Conservation (phyloP, 768 basidiomycete genomes). For the Hirschioporus abietinus region DNA sequence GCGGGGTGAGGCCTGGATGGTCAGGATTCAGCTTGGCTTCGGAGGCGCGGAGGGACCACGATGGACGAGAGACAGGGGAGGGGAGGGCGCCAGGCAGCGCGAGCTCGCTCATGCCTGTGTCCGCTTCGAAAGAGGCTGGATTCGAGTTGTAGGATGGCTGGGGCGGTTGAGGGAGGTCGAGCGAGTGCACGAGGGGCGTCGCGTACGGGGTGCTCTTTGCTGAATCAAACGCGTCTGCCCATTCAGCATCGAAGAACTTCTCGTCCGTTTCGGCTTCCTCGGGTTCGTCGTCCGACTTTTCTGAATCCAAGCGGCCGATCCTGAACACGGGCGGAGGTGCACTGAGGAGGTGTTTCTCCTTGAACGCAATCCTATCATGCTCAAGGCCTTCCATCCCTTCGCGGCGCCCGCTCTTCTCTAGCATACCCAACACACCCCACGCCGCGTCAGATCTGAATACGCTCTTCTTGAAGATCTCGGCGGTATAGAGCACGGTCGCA, state of each 20-base stretch:
- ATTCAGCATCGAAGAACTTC: neutral
- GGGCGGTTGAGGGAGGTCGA: neutral
- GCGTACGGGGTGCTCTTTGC: neutral
- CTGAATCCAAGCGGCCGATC: neutral
- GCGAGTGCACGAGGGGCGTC: neutral
- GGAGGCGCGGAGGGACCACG: constrained; percentile 39
- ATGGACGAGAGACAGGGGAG: constrained; percentile 12
- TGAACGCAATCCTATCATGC: neutral
- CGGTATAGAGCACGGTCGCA: neutral
- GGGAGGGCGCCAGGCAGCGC: neutral
- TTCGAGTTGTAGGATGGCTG: constrained; percentile 1
- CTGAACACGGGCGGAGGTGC: neutral
- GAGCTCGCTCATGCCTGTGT: neutral
- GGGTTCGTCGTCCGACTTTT: neutral
- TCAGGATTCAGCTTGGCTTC: constrained; percentile 22
- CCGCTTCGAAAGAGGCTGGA: neutral
- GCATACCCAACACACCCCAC: neutral
- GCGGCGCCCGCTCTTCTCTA: neutral
- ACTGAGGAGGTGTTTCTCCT: neutral
- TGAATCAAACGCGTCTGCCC: neutral
- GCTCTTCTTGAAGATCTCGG: neutral
- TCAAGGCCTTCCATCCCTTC: neutral
- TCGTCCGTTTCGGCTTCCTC: neutral
- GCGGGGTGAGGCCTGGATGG: neutral
- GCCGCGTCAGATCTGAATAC: neutral